phyloP scores from a whole-genome alignment of 441 rosid species.

The Hura crepitans region DNA sequence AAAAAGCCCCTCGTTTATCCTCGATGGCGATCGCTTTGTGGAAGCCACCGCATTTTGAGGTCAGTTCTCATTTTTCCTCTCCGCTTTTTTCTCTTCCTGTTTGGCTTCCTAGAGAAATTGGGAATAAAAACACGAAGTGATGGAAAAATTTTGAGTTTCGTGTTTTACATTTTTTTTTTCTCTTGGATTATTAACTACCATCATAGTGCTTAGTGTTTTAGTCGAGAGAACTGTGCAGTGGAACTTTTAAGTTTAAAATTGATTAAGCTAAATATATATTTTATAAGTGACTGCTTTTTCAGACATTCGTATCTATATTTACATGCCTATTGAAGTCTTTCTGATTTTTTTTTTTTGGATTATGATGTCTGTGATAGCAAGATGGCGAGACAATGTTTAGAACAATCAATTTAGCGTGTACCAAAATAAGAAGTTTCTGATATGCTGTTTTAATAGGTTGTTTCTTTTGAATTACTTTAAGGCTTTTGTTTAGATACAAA shows the following conservation, averaged over 20 bases:
- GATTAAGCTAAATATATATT: not conserved
- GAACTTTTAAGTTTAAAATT: not conserved
- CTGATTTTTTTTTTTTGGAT: not conserved
- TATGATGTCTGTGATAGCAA: not conserved
- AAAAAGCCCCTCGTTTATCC: slow-evolving; percentile 35
- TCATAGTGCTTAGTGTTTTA: not conserved
- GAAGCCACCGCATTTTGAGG: slow-evolving; percentile 49
- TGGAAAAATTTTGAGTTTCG: not conserved
- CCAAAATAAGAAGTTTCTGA: not conserved
- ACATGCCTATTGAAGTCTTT: not conserved
- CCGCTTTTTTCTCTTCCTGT: not conserved
- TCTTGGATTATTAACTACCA: not conserved
- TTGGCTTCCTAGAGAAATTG: not conserved
- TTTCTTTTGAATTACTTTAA: not conserved
- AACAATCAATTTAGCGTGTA: not conserved
- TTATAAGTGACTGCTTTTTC: not conserved
- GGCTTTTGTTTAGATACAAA: too few species aligned
- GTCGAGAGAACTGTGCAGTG: not conserved
- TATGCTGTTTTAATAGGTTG: not conserved
- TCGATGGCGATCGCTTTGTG: slow-evolving; percentile 39
- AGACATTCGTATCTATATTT: not conserved
- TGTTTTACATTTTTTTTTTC: not conserved
- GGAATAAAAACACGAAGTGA: not conserved
- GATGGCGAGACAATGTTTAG: not conserved
- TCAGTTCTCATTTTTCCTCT: too few species aligned